Percentiles rank a stretch among this genome's conserved stretches.
phyloP scores from a whole-genome alignment of 345 rosid species.

The Bruguiera gymnorhiza region DNA sequence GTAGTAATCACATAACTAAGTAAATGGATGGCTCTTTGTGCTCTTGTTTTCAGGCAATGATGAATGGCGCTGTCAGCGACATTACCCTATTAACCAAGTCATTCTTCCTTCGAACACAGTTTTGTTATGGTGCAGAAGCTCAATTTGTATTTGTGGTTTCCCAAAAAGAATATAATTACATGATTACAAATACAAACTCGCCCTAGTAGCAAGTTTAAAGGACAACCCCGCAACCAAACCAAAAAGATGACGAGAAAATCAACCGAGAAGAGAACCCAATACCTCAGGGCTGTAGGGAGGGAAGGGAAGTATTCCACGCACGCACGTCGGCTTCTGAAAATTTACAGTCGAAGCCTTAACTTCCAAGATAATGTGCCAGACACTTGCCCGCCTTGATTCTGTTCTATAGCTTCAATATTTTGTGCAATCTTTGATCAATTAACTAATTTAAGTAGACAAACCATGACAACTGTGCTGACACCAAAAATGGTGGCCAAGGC shows the following conservation, averaged over 20 bases:
- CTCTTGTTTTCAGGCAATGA: too few species aligned
- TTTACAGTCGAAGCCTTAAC: too few species aligned
- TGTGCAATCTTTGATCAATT: background rate
- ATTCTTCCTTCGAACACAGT: too few species aligned
- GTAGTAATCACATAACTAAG: too few species aligned
- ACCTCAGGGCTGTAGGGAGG: too few species aligned
- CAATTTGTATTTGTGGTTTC: background rate
- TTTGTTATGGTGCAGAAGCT: too few species aligned
- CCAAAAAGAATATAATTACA: background rate
- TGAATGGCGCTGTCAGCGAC: too few species aligned
- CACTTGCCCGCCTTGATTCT: slow-evolving; percentile 2
- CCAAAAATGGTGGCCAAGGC: background rate
- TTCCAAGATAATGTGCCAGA: background rate
- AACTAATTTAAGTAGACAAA: background rate
- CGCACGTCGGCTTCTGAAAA: too few species aligned
- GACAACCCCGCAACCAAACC: background rate
- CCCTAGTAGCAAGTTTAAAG: background rate
- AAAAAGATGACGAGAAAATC: background rate
- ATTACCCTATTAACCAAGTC: too few species aligned
- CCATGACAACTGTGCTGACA: background rate
- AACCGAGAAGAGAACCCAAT: too few species aligned
- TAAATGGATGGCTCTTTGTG: too few species aligned
- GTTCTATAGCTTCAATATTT: background rate
- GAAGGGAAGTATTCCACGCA: too few species aligned
- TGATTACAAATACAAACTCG: background rate